A percentile compares a stretch with the other conserved stretches of the same genome.
These are phyloP conservation scores for Rugonectria rugulosa DNA, from an alignment of 2,329 filamentous ascomycete species.

Conservation along the genomic window DNA sequence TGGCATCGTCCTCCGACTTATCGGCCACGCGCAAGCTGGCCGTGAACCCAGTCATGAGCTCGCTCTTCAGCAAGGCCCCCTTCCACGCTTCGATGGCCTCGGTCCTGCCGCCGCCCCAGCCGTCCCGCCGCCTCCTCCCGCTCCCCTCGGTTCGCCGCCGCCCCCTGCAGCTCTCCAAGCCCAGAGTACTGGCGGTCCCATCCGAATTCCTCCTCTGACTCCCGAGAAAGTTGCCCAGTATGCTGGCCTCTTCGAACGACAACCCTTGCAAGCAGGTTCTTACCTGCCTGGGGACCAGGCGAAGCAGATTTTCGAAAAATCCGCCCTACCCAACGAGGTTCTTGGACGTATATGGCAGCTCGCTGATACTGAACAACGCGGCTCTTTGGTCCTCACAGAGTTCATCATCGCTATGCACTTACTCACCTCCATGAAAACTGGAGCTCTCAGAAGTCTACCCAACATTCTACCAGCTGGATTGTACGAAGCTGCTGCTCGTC, in stretches of 20 bases:
- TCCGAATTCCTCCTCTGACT: slow-evolving; percentile 87
- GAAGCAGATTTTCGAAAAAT: slow-evolving; percentile 94
- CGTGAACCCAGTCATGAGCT: slow-evolving; percentile 82
- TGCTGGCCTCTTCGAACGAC: slow-evolving; percentile 87
- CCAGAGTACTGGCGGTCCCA: slow-evolving; percentile 70
- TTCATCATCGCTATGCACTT: slow-evolving; percentile 99
- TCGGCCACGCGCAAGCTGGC: slow-evolving; percentile 92
- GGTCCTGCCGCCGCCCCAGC: slow-evolving; percentile 42
- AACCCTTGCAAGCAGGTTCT: slow-evolving; percentile 71
- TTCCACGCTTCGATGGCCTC: slow-evolving; percentile 90
- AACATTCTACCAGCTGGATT: slow-evolving; percentile 82
- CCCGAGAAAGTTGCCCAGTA: slow-evolving; percentile 92
- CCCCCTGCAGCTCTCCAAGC: slow-evolving; percentile 61
- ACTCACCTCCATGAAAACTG: slow-evolving; percentile 88
- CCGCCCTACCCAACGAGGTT: slow-evolving; percentile 85
- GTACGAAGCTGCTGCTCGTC: slow-evolving; percentile 87
- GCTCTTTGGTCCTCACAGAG: slow-evolving; percentile 84
- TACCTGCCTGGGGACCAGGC: slow-evolving; percentile 85
- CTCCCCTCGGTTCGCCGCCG: slow-evolving; percentile 48
- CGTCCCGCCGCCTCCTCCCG: slow-evolving; percentile 54
- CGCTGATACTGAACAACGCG: slow-evolving; percentile 91
- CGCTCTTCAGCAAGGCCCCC: slow-evolving; percentile 83
- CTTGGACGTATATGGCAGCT: slow-evolving; percentile 97
- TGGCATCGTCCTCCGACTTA: slow-evolving; percentile 89
- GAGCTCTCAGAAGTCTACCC: slow-evolving; percentile 80